Evolutionary conservation across 2,329 filamentous ascomycete species (phyloP), one percentile per base, ranked within the genome.

Genomic region (Colletotrichum costaricense): DNA sequence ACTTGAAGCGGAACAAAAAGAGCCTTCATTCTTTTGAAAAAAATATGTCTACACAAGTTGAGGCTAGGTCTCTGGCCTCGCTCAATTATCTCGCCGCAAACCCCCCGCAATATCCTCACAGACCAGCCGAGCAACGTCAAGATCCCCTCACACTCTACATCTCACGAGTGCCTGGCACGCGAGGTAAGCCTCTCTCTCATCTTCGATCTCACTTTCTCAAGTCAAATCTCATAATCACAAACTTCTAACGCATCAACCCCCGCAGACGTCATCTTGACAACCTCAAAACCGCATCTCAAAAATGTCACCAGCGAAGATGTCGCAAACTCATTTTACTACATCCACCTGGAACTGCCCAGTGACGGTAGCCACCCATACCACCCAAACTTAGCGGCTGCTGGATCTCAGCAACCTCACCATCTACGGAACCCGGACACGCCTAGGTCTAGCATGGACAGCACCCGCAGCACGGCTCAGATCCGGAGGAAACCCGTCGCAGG

Each of bases 231-330:
- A 78, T 54, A 30, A 67, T 67, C 63, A 72, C 69, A 74, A 73
- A 73, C 70, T 68, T 24, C 59, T 63, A 54, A 46, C 69, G 19
- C 24, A 26, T 11, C 56, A 75, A 75, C 54, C 55, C 5, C 22
- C 12, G 22, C 78, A 97, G 96, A 98, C 87, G 89, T 98, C 70
- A 97, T 98, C 77, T 90, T 99, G 58, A 97, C 96, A 1, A 94
- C 97, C 0, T 89, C 97, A 75, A 98, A 97, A 80, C 97, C 97
- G 2, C 92, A 94, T 64, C 88, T 93, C 55, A 98, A 97, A 81
- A 96, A 95, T 73, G 94, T 99, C 75, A 97, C 95, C 0, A 92
- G 90, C 57, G 93, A 95, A 80, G 96, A 98, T 80, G 92, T 99
- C 62, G 91, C 93, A 69, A 94, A 92, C 78, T 97, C 93, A 16